Evolutionary conservation across 306 rosid species (phyloP), one percentile per base, ranked within the genome.

Genomic region (Prunus armeniaca): DNA sequence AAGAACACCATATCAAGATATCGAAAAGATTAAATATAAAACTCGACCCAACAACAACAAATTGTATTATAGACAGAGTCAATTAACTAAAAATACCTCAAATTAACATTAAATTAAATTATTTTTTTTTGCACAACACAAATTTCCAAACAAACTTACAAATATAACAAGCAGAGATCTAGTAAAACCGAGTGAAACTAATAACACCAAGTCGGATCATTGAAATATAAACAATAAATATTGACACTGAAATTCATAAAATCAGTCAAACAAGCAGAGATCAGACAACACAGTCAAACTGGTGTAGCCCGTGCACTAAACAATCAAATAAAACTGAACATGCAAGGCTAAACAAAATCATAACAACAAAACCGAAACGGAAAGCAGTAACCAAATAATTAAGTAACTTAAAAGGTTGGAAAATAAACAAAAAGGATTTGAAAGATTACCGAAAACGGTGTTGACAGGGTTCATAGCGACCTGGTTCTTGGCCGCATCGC

Each of bases 401-500:
- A 38, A 38, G 9, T 38, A 1, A 38, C 43, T 6, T 19, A 18
- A 6, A 14, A 38, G 4, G 20, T 20, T n/a, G 2, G 13, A 34
- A 2, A 3, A 24, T 0, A 34, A 19, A 19, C 9, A 12, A 3
- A 2, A 10, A 4, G 55, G 3, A 45, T 2, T 1, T 6, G 47
- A 73, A 41, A 32, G 52, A 18, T 69, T 90, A 93, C 96, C 97
- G 14, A 92, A 90, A 30, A 90, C 93, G 70, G 97, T 92, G 92
- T 88, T 88, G 61, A 50, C 54, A 0, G 97, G 97, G 82, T 90
- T 92, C 96, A 92, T 90, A 46, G 97, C 97, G 68, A 90, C 97
- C 87, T 92, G 96, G 56, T 92, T 88, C 93, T 92, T 92, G 1
- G 96, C 96, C 0, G 93, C 97, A 55, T 92, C 92, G 0, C 97